Base-by-base conservation (phyloP, 306 rosid species). In the Ziziphus jujuba region DNA sequence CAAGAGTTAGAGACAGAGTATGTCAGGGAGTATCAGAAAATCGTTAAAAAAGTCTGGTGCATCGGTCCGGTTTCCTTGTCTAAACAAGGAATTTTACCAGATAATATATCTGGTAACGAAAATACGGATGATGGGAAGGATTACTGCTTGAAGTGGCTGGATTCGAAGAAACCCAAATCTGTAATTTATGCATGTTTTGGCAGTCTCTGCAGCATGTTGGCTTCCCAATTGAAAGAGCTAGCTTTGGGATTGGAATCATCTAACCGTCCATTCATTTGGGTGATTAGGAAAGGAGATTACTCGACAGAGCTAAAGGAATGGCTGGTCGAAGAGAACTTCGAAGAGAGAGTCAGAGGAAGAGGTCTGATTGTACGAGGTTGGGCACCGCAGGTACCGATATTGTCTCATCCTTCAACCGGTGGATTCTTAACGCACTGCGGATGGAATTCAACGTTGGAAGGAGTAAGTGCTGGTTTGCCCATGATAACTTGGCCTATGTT, bases 401-500 rank as follows among this genome's bases (percentile, higher is more conserved):
- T 85, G 19, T 77, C 91, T 14, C 95, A 83, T 64, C 70, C 60
- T 49, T 45, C 91, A 8, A n/a, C 72, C 28, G 84, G 86, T 20
- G 91, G 88, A 13, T 86, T 86, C 36, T 8, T 83, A 57, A 80
- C 86, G 38, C 91, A 85, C 43, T 88, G 91, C 62, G 91, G 89
- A 6, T 85, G 91, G 95, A 83, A 83, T 61, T 88, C 91, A 9
- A 66, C 70, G 1, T 15, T 83, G 1, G 95, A 85, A 61, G 84
- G 84, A 15, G 63, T 88, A 49, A 69, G 79, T 71, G 80, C 66
- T 10, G 89, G 87, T 14, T 77, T 79, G 3, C 92, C 84, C 17
- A 77, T 87, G 87, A n/a, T 75, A 59, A 84, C 89, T 14, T 87
- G 89, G 92, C 92, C 92, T 60, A 6, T 84, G 53, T 75, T 81